phyloP scores from a whole-genome alignment of 1,284 basidiomycete genomes.

The Heterobasidion parviporum region DNA sequence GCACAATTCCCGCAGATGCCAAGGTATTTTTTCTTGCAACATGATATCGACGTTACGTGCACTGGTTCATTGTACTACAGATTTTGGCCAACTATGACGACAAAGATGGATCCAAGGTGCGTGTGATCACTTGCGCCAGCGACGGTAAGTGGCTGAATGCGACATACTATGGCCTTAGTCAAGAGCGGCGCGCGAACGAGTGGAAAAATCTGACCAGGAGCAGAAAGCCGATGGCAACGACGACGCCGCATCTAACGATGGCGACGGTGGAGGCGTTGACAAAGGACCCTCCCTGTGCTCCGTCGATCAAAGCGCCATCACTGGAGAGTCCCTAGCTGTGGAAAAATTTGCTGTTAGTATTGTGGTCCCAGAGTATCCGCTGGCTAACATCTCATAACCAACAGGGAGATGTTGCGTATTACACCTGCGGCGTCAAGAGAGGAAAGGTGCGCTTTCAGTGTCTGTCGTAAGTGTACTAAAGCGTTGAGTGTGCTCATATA shows the following conservation, averaged over 20 bases:
- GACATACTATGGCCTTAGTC: neutral
- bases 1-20: conserved; percentile 43
- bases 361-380: neutral
- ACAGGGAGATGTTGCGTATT: conserved; percentile 38
- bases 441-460: conserved; percentile 31
- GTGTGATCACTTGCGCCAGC: neutral
- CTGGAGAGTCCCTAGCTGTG: conserved; percentile 44
- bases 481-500: neutral
- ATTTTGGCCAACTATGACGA: conserved; percentile 37
- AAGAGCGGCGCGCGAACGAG: neutral
- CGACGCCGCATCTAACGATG: conserved; percentile 7
- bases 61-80: conserved; percentile 22
- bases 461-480: neutral
- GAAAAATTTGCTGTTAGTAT: conserved; percentile 30
- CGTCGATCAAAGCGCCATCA: conserved; percentile 41
- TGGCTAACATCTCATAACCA: neutral
- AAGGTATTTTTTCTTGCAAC: conserved; percentile 17
- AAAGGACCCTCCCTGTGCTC: conserved; percentile 41
- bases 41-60: neutral
- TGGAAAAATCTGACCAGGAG: neutral
- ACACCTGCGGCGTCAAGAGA: conserved; percentile 36
- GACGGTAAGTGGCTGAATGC: neutral
- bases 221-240: conserved; percentile 5
- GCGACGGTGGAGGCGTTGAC: conserved; percentile 14
- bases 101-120: conserved; percentile 27